Conservation (phyloP, 2,329 filamentous ascomycete genomes). For the Ampelomyces quisqualis region DNA sequence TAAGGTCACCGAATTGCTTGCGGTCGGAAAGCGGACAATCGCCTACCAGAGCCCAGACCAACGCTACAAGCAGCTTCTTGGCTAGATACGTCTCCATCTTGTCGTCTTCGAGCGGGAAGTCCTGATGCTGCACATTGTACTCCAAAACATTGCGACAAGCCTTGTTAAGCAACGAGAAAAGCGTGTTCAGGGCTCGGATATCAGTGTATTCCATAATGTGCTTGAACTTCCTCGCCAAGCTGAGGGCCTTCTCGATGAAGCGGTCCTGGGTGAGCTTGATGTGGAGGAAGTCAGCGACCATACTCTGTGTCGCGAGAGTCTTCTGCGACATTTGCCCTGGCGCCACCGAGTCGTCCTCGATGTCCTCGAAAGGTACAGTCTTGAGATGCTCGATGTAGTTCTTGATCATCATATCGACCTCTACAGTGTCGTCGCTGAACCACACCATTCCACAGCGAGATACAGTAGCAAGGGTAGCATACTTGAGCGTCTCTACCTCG, state of each 20-base stretch:
- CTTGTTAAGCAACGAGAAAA: constrained; percentile 96
- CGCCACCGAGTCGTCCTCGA: constrained; percentile 86
- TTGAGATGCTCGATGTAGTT: constrained; percentile 86
- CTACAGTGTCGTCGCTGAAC: constrained; percentile 98
- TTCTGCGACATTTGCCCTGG: constrained; percentile 56
- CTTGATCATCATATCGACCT: constrained; percentile 84
- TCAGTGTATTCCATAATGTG: constrained; percentile 99
- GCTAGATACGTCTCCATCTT: constrained; percentile 86
- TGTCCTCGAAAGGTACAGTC: constrained; percentile 83
- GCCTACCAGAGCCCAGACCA: constrained; percentile 94
- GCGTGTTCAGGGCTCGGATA: constrained; percentile 83
- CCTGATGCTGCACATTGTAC: constrained; percentile 90
- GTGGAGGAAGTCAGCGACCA: constrained; percentile 77
- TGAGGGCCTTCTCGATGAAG: constrained; percentile 76
- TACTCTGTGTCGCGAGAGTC: constrained; percentile 73
- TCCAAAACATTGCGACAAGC: constrained; percentile 88
- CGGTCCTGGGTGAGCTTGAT: constrained; percentile 74
- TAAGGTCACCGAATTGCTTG: constrained; percentile 82
- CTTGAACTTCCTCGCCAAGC: constrained; percentile 73
- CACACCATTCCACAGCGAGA: constrained; percentile 99
- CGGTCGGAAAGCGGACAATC: constrained; percentile 88
- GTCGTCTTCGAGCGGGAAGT: constrained; percentile 88
- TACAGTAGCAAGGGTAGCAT: constrained; percentile 96
- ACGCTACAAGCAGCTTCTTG: constrained; percentile 88
- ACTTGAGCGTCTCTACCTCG: constrained; percentile 96